A percentile compares a stretch with the other conserved stretches of the same genome.
Evolutionary conservation across 1,139 yeast species (phyloP).

Genomic region (Taphrina populina): DNA sequence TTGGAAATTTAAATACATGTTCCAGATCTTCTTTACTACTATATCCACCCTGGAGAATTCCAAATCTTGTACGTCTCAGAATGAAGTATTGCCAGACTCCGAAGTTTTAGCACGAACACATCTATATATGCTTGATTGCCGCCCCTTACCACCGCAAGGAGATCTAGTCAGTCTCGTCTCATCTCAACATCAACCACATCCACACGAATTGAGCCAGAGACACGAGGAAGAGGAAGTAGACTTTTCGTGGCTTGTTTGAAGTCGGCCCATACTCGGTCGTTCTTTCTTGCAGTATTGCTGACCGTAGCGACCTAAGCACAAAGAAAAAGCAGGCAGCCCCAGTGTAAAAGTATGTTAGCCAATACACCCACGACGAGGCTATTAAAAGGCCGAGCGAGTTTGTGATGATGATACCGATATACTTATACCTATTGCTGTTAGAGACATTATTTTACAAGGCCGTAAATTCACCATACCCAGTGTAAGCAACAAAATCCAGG

Average conservation of each 20-base stretch:
- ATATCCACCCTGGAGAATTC: too few relatives aligned
- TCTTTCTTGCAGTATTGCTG: conserved; percentile 60
- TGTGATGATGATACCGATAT: conserved; percentile 59
- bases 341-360: conserved; percentile 47
- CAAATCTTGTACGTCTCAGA: too few relatives aligned
- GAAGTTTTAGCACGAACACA: too few relatives aligned
- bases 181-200: conserved; percentile 55
- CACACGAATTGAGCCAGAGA: conserved; percentile 73
- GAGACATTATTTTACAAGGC: not conserved
- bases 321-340: conserved; percentile 50
- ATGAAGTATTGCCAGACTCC: too few relatives aligned
- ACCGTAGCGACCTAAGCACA: conserved; percentile 77
- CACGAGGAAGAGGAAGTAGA: conserved; percentile 81
- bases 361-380: conserved; percentile 52
- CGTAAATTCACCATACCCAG: conserved; percentile 51
- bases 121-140: too few relatives aligned
- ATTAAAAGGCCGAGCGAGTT: conserved; percentile 46
- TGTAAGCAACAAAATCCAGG: conserved; percentile 83
- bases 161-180: too few relatives aligned
- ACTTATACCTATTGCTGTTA: conserved; percentile 57
- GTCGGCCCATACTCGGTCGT: conserved; percentile 57
- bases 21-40: too few relatives aligned
- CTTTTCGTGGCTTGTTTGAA: conserved; percentile 66
- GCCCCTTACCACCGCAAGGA: too few relatives aligned
- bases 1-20: too few relatives aligned